Evolutionary conservation across 805 yeast species (phyloP).

Genomic region (Candida verbasci): DNA sequence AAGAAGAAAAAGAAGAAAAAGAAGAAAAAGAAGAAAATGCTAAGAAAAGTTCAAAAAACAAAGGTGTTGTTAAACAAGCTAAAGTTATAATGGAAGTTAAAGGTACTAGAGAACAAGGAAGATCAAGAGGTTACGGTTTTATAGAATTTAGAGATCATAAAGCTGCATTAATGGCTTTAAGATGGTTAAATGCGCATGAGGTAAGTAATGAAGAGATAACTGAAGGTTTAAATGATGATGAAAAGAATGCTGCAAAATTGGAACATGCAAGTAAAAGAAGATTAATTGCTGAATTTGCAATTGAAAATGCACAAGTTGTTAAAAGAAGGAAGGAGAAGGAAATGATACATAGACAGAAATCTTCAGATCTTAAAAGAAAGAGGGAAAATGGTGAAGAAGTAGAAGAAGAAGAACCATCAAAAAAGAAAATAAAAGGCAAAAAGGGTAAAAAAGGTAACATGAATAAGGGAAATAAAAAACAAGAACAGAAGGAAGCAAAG

Average conservation of each 20-base stretch:
- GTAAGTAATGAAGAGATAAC: slow-evolving; percentile 67
- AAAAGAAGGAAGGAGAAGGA: slow-evolving; percentile 80
- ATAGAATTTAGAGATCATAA: slow-evolving; percentile 89
- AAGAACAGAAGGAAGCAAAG: slow-evolving; percentile 14
- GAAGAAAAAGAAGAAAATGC: slow-evolving; percentile 34
- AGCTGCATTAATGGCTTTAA: slow-evolving; percentile 88
- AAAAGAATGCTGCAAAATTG: slow-evolving; percentile 47
- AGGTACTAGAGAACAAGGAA: slow-evolving; percentile 79
- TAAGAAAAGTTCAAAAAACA: slow-evolving; percentile 66
- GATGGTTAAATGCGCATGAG: slow-evolving; percentile 95
- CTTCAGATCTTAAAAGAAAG: slow-evolving; percentile 11
- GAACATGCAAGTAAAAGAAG: slow-evolving; percentile 64
- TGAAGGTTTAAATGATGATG: slow-evolving; percentile 69
- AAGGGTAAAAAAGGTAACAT: slow-evolving; percentile 22
- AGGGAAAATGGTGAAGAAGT: slow-evolving; percentile 16
- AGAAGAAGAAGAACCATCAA: slow-evolving; percentile 17
- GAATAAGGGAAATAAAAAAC: slow-evolving; percentile 44
- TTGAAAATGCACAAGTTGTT: slow-evolving; percentile 91
- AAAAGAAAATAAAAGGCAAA: slow-evolving; percentile 15
- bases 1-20: slow-evolving; percentile 16
- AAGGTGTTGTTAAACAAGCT: slow-evolving; percentile 90
- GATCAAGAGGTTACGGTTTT: slow-evolving; percentile 97
- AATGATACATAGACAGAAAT: slow-evolving; percentile 32
- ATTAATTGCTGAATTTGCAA: slow-evolving; percentile 89
- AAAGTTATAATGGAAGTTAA: slow-evolving; percentile 91